Evolutionary conservation across 345 rosid genomes (phyloP).

Genomic region (Iberis pinnata): DNA sequence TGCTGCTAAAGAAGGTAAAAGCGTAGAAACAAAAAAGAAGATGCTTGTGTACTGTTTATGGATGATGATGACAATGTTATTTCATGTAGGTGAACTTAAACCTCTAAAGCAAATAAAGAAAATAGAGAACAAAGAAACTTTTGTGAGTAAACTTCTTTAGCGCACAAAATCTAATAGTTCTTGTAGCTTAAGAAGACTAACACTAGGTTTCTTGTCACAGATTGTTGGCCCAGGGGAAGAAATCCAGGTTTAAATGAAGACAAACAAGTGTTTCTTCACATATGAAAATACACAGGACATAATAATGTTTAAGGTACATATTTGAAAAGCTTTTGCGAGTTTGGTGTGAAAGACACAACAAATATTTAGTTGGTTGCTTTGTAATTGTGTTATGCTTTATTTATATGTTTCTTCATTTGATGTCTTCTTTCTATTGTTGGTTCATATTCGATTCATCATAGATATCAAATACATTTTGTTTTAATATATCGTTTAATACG

Average conservation of each 20-base stretch:
- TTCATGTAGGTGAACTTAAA: slow-evolving; percentile 38
- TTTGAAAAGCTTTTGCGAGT: slow-evolving; percentile 8
- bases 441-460: not conserved
- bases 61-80: slow-evolving; percentile 1
- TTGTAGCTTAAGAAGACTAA: slow-evolving; percentile 1
- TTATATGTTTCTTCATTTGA: not conserved
- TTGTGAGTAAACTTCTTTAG: slow-evolving; percentile 2
- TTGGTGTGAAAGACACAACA: not conserved
- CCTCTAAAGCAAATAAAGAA: slow-evolving; percentile 28
- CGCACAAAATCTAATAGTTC: not conserved
- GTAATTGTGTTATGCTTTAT: slow-evolving; percentile 7
- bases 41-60: not conserved
- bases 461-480: too few relatives aligned
- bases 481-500: too few relatives aligned
- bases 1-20: slow-evolving; percentile 44
- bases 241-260: slow-evolving; percentile 21
- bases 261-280: slow-evolving; percentile 5
- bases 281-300: too few relatives aligned
- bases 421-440: too few relatives aligned
- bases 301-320: slow-evolving; percentile 27
- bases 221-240: slow-evolving; percentile 29
- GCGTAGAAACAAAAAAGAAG: not conserved
- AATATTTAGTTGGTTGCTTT: slow-evolving; percentile 12
- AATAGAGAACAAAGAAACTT: slow-evolving; percentile 72
- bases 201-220: slow-evolving; percentile 2